Percentiles rank a stretch among this genome's conserved stretches.
These are phyloP conservation scores for Brasilioporus rufonigricans DNA, from an alignment of 768 basidiomycete genomes.

Conservation along the genomic window DNA sequence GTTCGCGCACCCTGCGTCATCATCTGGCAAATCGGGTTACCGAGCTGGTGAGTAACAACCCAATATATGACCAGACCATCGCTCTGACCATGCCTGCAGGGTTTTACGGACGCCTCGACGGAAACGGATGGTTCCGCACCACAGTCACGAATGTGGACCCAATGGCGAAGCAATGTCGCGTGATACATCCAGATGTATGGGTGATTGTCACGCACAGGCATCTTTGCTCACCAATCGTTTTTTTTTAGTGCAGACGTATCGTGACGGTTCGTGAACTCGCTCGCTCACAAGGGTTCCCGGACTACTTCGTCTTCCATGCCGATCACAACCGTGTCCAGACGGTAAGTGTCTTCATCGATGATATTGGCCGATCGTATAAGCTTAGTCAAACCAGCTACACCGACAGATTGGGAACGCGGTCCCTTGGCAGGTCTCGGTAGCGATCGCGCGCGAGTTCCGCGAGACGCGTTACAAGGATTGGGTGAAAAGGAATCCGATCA, in stretches of 20 bases:
- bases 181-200: constrained; percentile 65
- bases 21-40: constrained; percentile 51
- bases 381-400: constrained; percentile 53
- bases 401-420: constrained; percentile 83
- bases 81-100: constrained; percentile 31
- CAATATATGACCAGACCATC: not conserved
- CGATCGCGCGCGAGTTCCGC: constrained; percentile 63
- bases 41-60: constrained; percentile 40
- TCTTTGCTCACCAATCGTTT: not conserved
- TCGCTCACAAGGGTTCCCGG: constrained; percentile 80
- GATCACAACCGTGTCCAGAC: constrained; percentile 53
- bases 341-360: constrained; percentile 38
- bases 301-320: constrained; percentile 63
- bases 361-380: not conserved
- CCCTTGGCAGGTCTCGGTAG: constrained; percentile 60
- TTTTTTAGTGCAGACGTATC: constrained; percentile 61
- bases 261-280: constrained; percentile 76
- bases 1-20: constrained; percentile 55
- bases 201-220: not conserved
- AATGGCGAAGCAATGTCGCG: constrained; percentile 71
- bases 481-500: constrained; percentile 31
- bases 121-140: constrained; percentile 58
- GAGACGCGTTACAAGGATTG: constrained; percentile 52
- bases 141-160: constrained; percentile 79
- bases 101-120: constrained; percentile 60